Evolutionary conservation across 1,139 yeast species (phyloP), one percentile per base, ranked within the genome.

Genomic region (Suhomyces atakaporum): DNA sequence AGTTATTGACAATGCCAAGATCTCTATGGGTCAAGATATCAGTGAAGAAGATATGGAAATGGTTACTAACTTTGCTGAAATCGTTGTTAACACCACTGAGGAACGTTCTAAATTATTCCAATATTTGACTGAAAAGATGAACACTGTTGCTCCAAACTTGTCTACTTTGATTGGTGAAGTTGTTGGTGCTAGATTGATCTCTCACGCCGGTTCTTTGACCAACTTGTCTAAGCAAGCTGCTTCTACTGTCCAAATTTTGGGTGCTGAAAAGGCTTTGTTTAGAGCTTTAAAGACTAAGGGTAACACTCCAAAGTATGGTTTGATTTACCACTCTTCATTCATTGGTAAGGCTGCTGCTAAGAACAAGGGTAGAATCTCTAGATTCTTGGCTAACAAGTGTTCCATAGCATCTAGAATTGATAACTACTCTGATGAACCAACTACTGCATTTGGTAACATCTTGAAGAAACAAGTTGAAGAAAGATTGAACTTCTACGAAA

Each of bases 251-350:
- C 99, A 94, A 76, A 92, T 94, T 57, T 79, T 94, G 62, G 99
- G 99, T 70, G 98, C 99, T 50, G 99, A 94, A 73, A 94, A 94
- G 79, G 98, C 98, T 33, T 77, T 94, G 49, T 94, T 94, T 77
- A 84, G 97, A 73, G 98, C 98, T 45, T 80, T 92, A 62, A 92
- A 92, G 75, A 94, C 99, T 44, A 92, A 92, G 73, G 96, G 90
- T 60, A 95, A 92, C 66, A 94, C 99, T 50, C 99, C 99, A 60
- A 92, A 94, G 70, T 92, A 92, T 63, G 98, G 99, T 70, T 77
- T 92, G 58, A 78, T 92, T 51, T 92, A 92, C 76, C 98, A 94
- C 63, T 95, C 98, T 35, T 89, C 97, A 28, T 78, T 92, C 56
- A 94, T 94, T 56, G 98, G 98, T 53, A 95, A 87, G 71, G 98